phyloP scores from a whole-genome alignment of 164 flowering plant genomes.

The Cinnamomum micranthum region DNA sequence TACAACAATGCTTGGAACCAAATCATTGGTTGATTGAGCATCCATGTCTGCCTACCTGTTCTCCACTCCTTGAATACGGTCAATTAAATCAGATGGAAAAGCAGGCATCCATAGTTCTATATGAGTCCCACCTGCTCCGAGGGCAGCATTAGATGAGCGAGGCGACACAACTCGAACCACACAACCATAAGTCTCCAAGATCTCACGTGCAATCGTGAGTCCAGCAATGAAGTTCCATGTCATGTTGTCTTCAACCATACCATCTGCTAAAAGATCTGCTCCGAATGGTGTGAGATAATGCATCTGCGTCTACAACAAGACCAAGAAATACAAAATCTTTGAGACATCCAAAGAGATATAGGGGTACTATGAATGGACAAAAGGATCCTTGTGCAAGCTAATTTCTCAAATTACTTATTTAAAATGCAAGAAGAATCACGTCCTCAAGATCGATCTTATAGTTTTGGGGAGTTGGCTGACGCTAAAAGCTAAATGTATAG shows the following conservation, averaged over 20 bases:
- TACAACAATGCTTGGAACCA: not conserved
- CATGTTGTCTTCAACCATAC: conserved; percentile 83
- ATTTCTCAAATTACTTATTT: not conserved
- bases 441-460: too few species aligned
- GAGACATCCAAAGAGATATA: not conserved
- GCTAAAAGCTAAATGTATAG: too few species aligned
- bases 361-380: not conserved
- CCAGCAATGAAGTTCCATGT: conserved; percentile 98
- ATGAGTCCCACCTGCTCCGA: conserved; percentile 85
- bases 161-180: conserved; percentile 85
- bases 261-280: conserved; percentile 58
- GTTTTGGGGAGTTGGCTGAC: too few species aligned
- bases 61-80: conserved; percentile 1
- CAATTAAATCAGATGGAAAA: conserved; percentile 23
- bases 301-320: conserved; percentile 77
- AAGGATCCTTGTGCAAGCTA: too few species aligned
- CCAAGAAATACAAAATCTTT: conserved; percentile 2
- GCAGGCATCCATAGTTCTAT: conserved; percentile 89
- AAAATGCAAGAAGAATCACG: not conserved
- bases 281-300: conserved; percentile 92
- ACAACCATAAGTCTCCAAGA: conserved; percentile 88
- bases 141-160: conserved; percentile 44
- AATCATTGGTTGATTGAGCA: not conserved
- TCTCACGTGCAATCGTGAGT: conserved; percentile 82
- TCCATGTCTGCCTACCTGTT: not conserved